These are phyloP conservation scores for Fomitopsis palustris DNA, from an alignment of 1,284 basidiomycete species.

Conservation along the genomic window DNA sequence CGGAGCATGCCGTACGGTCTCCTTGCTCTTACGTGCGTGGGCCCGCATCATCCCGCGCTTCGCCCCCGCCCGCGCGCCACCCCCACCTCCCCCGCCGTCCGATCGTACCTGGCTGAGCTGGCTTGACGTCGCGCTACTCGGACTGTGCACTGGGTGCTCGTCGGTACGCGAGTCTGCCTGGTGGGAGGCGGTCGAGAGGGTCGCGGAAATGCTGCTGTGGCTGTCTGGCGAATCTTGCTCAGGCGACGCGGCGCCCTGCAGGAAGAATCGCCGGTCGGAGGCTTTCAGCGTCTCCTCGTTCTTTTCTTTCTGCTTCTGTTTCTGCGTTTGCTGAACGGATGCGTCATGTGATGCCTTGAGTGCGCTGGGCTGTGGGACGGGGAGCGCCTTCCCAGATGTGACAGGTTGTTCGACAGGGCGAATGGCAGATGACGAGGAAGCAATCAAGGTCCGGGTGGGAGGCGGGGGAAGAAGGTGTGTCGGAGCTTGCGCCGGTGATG, in stretches of 20 bases:
- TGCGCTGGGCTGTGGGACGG: neutral
- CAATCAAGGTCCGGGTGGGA: conserved; percentile 17
- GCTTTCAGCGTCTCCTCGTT: conserved; percentile 31
- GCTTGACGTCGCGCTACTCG: conserved; percentile 37
- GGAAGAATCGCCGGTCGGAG: conserved; percentile 42
- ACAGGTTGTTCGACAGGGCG: neutral
- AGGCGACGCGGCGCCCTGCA: conserved; percentile 37
- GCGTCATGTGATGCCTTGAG: conserved; percentile 8
- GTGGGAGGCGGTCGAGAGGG: conserved; percentile 14
- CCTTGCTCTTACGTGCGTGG: conserved; percentile 21
- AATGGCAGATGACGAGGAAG: conserved; percentile 5
- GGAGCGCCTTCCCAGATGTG: neutral
- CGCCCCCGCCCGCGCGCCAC: conserved; percentile 10
- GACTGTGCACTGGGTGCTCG: conserved; percentile 23
- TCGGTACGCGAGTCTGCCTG: conserved; percentile 19
- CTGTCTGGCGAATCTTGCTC: conserved; percentile 33
- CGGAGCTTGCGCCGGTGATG: conserved; percentile 13
- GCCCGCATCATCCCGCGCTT: conserved; percentile 4
- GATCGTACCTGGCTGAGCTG: conserved; percentile 34
- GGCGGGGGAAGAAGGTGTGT: conserved; percentile 23
- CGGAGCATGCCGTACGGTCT: conserved; percentile 15
- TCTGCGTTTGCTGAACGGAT: neutral
- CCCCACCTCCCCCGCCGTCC: conserved; percentile 13
- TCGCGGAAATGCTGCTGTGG: conserved; percentile 1
- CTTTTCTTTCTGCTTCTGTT: conserved; percentile 8